Base-by-base conservation (phyloP, 768 basidiomycete species). In the Lepiota subincarnata region DNA sequence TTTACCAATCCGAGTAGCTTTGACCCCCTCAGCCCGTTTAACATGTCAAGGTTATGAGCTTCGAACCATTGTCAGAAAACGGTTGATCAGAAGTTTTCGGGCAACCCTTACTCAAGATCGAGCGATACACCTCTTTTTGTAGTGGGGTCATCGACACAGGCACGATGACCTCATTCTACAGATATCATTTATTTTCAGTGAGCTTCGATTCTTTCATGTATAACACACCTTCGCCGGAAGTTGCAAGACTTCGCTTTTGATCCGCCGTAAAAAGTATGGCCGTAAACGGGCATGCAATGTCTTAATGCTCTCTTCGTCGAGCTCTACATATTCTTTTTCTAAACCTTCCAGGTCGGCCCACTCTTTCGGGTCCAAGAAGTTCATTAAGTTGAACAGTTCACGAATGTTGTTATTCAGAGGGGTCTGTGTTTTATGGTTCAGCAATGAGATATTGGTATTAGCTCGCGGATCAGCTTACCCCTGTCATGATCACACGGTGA, bases 401-500 rank as follows among this genome's bases (percentile, higher is more conserved):
- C 92, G 80, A 19, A 99, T 87, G 64, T 98, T 98, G 73, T 98
- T 98, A 69, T 98, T 98, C 54, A 98, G 68, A 0, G 96, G 96
- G 0, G 97, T 98, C 80, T 92, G 40, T 35, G 55, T 16, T 22
- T 34, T 3, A 36, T 55, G 14, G 60, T 58, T 60, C 20, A 45
- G 38, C 18, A 38, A 50, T 6, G 37, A 42, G 43, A 22, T 46
- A 37, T 3, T 24, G n/a, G 14, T 16, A 47, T 48, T 16, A 41
- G 58, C 19, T 37, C 28, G 18, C 36, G 37, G 1, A n/a, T 20
- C 26, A 7, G 64, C 80, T 64, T 65, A 87, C 86, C 45, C 93
- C 92, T 41, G 95, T 95, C 83, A 95, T 87, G 47, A 96, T 86
- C 13, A 97, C 76, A 34, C 92, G 82, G 65, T 96, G 92, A 3